Conservation (phyloP, 805 yeast species). For the Zygosaccharomyces lentus region DNA sequence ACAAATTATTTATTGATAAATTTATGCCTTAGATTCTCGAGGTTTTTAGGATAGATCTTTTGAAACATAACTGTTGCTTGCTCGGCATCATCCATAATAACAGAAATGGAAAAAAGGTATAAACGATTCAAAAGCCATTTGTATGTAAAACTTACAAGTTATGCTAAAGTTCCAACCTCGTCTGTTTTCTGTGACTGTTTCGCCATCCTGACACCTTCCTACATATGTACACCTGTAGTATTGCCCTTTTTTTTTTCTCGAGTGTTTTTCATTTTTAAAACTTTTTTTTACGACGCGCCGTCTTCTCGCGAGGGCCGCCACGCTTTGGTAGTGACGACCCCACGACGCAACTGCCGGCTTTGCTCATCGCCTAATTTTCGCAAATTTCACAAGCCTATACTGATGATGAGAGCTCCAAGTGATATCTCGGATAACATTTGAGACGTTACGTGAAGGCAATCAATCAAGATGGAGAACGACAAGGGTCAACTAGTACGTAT, state of each 20-base stretch:
- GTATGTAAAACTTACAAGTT: too few relatives aligned
- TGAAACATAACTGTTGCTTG: too few relatives aligned
- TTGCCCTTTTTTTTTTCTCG: neutral
- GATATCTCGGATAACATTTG: neutral
- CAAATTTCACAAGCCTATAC: conserved; percentile 7
- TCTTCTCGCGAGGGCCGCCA: neutral
- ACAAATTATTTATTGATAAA: conserved; percentile 1
- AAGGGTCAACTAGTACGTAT: conserved; percentile 96
- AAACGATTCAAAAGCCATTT: too few relatives aligned
- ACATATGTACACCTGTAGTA: neutral
- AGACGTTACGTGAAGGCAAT: conserved; percentile 13
- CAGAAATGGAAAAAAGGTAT: too few relatives aligned
- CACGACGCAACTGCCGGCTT: conserved; percentile 2
- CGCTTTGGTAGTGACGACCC: neutral
- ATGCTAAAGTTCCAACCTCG: too few relatives aligned
- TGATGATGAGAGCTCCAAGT: neutral
- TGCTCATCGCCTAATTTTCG: conserved; percentile 5
- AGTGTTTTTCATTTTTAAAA: conserved; percentile 3
- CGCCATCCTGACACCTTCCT: neutral
- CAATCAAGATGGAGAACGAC: conserved; percentile 96
- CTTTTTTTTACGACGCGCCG: conserved; percentile 3
- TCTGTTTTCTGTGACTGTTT: neutral
- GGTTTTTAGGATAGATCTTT: neutral
- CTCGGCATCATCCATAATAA: too few relatives aligned
- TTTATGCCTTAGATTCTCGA: neutral